A percentile compares a stretch with the other conserved stretches of the same genome.
Evolutionary conservation across 805 yeast genomes (phyloP).

Genomic region (Candida andamanensis): DNA sequence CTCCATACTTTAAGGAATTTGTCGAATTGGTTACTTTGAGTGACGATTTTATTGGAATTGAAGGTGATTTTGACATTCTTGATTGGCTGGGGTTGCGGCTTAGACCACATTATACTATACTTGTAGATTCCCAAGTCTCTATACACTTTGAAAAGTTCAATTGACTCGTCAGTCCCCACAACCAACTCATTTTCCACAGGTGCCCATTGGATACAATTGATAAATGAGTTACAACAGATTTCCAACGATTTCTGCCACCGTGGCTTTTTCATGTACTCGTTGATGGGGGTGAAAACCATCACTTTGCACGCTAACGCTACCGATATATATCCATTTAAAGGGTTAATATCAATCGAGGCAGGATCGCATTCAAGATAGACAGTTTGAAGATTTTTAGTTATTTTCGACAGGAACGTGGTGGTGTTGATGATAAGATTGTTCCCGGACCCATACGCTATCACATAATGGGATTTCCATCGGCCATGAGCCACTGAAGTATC

Average conservation of each 20-base stretch:
- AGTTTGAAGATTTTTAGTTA: slow-evolving; percentile 52
- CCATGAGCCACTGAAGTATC: slow-evolving; percentile 53
- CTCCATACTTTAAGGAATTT: slow-evolving; percentile 73
- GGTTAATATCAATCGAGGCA: slow-evolving; percentile 57
- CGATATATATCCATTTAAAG: slow-evolving; percentile 54
- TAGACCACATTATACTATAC: slow-evolving; percentile 39
- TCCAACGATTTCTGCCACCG: slow-evolving; percentile 41
- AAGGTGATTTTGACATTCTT: slow-evolving; percentile 54
- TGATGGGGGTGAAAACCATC: slow-evolving; percentile 51
- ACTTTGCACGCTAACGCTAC: slow-evolving; percentile 44
- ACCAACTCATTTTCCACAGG: slow-evolving; percentile 47
- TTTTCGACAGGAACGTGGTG: slow-evolving; percentile 12
- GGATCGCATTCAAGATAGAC: slow-evolving; percentile 67
- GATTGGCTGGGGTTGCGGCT: slow-evolving; percentile 57
- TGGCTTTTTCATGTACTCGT: slow-evolving; percentile 40
- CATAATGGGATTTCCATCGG: slow-evolving; percentile 59
- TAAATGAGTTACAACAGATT: slow-evolving; percentile 12
- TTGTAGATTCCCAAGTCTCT: slow-evolving; percentile 41
- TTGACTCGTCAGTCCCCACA: slow-evolving; percentile 47
- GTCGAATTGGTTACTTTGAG: slow-evolving; percentile 60
- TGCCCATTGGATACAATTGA: slow-evolving; percentile 54
- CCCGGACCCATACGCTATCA: slow-evolving; percentile 80
- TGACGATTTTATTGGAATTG: slow-evolving; percentile 59
- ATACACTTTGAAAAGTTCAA: slow-evolving; percentile 51
- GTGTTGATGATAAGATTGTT: slow-evolving; percentile 62